Base-by-base conservation (phyloP, 768 basidiomycete genomes). In the Coprinellus aureogranulatus region DNA sequence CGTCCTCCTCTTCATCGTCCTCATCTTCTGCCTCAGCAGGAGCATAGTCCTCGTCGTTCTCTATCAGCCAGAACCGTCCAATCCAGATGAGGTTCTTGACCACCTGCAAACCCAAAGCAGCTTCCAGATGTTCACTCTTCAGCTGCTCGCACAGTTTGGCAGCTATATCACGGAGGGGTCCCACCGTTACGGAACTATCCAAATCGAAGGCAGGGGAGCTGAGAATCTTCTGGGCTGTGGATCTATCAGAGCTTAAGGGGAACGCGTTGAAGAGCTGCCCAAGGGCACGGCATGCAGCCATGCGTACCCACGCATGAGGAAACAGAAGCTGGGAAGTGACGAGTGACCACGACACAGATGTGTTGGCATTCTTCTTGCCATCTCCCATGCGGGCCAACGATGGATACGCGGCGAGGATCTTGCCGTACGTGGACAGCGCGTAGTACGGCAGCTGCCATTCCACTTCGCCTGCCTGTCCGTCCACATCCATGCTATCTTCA, bases 231-330 rank as follows among this genome's bases (percentile, higher is more conserved):
- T 71, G 61, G 3, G 75, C 68, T 23, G 31, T 20, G 12, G 30
- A 11, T 5, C 39, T 52, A 34, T 25, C 45, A n/a, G 42, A 20
- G 3, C 20, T 31, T 2, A 77, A 70, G 30, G 82, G 81, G 12
- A 81, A 67, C 2, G 81, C 77, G 4, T 80, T 70, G 68, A 90
- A 94, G 4, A 94, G 73, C 22, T 79, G 64, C 18, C 92, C 92
- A 2, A 97, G 68, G 12, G 94, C 77, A 55, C 92, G 81, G 58
- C 88, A 87, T 1, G 94, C 80, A 0, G 88, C 89, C 4, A 84
- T 85, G 41, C 95, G 87, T 0, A 97, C 94, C 96, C 95, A 98
- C 3, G 92, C 84, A 69, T 99, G 97, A 4, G 95, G 94, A 73
- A 88, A 98, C 2, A 89, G 77, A 2, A 98, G 81, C 64, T 90